Evolutionary conservation across 75 land plant species (phyloP).

Genomic region (Selaginella tamariscina): DNA sequence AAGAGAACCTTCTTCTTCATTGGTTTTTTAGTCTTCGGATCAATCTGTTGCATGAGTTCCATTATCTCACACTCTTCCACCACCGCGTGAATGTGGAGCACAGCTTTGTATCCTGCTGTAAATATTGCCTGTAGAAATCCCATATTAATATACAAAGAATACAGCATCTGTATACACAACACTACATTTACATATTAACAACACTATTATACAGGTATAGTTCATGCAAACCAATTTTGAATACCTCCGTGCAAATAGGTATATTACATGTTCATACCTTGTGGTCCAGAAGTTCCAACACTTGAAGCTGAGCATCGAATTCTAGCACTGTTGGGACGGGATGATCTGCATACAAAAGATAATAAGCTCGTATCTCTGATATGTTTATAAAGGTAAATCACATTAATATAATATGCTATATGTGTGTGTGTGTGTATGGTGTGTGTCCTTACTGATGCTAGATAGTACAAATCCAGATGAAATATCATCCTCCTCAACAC

Average conservation of each 20-base stretch:
- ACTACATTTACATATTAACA: background rate
- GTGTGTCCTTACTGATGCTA: constrained; percentile 60
- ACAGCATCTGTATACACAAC: background rate
- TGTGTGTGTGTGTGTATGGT: too few relatives aligned
- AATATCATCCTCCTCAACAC: constrained; percentile 92
- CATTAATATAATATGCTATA: too few relatives aligned
- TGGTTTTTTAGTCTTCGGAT: constrained; percentile 81
- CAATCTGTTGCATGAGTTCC: constrained; percentile 72
- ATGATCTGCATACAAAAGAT: constrained; percentile 40
- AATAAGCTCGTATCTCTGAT: too few relatives aligned
- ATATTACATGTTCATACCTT: constrained; percentile 20
- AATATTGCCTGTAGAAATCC: constrained; percentile 64
- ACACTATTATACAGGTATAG: background rate
- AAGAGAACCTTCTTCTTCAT: constrained; percentile 72
- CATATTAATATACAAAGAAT: background rate
- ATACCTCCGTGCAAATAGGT: background rate
- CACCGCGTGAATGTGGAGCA: constrained; percentile 84
- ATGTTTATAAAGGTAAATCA: too few relatives aligned
- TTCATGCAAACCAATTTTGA: background rate
- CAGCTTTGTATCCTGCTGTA: constrained; percentile 95
- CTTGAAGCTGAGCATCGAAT: constrained; percentile 88
- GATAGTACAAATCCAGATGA: constrained; percentile 79
- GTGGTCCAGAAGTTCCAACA: constrained; percentile 68
- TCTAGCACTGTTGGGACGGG: constrained; percentile 61
- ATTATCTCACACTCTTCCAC: constrained; percentile 98